These are phyloP conservation scores for Chytridiales sp. DNA, from an alignment of 371 early-diverging fungal genomes.

Conservation along the genomic window DNA sequence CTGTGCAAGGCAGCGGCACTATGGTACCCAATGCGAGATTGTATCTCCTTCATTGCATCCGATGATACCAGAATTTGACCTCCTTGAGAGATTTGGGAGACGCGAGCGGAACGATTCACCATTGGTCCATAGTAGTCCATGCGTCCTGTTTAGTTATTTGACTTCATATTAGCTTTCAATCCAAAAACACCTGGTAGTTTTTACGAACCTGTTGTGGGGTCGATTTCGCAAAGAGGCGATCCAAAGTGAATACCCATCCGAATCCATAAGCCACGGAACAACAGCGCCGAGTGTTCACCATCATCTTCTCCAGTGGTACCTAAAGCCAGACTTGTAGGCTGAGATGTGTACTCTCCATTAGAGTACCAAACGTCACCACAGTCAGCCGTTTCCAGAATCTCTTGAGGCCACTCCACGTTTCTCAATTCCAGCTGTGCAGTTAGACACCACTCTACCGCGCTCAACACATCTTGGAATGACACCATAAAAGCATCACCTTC, in stretches of 20 bases:
- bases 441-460: slow-evolving; percentile 89
- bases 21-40: slow-evolving; percentile 8
- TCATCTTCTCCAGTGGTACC: slow-evolving; percentile 19
- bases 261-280: slow-evolving; percentile 87
- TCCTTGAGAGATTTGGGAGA: slow-evolving; percentile 86
- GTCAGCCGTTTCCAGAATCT: slow-evolving; percentile 77
- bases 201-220: slow-evolving; percentile 78
- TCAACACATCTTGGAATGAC: slow-evolving; percentile 80
- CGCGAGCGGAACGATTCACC: slow-evolving; percentile 86
- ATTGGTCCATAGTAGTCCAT: slow-evolving; percentile 97
- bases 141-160: too few relatives aligned
- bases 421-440: slow-evolving; percentile 83
- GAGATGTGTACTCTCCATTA: not conserved
- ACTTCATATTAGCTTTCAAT: too few relatives aligned
- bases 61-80: slow-evolving; percentile 71
- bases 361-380: slow-evolving; percentile 69
- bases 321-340: slow-evolving; percentile 32
- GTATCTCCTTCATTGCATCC: slow-evolving; percentile 34
- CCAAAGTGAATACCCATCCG: slow-evolving; percentile 97
- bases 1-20: too few relatives aligned
- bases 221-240: slow-evolving; percentile 84
- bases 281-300: slow-evolving; percentile 41
- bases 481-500: slow-evolving; percentile 98
- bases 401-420: slow-evolving; percentile 89
- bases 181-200: too few relatives aligned